These are phyloP conservation scores for Coniochaeta sp. DNA, from an alignment of 2,329 filamentous ascomycete genomes.

Conservation along the genomic window DNA sequence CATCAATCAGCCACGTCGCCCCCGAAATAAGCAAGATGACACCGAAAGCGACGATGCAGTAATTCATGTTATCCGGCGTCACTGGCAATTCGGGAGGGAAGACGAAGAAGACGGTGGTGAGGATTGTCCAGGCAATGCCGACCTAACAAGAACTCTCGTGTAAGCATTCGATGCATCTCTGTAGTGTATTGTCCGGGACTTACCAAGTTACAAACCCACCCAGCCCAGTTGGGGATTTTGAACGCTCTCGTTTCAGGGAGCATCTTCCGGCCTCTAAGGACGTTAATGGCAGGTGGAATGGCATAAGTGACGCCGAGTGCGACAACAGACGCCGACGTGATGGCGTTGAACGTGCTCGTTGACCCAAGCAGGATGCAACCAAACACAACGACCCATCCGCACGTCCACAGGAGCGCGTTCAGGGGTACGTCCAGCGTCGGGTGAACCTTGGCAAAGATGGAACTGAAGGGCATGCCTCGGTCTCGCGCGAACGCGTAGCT, in stretches of 20 bases:
- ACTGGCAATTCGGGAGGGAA: conserved; percentile 64
- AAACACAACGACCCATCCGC: conserved; percentile 56
- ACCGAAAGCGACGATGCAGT: conserved; percentile 40
- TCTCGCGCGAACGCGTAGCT: conserved; percentile 63
- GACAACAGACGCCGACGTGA: conserved; percentile 64
- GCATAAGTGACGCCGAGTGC: conserved; percentile 66
- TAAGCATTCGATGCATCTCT: conserved; percentile 33
- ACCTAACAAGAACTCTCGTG: conserved; percentile 19
- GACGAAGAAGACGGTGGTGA: conserved; percentile 71
- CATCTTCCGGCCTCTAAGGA: conserved; percentile 57
- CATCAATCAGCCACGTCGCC: conserved; percentile 39
- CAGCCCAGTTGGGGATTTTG: conserved; percentile 27
- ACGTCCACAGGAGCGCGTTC: conserved; percentile 57
- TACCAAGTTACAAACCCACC: conserved; percentile 18
- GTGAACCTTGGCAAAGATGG: conserved; percentile 55
- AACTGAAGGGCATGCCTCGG: conserved; percentile 57
- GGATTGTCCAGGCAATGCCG: conserved; percentile 56
- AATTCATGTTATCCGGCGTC: conserved; percentile 62
- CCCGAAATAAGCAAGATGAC: conserved; percentile 37
- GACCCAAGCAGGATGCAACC: conserved; percentile 66
- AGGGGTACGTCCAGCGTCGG: conserved; percentile 55
- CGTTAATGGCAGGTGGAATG: conserved; percentile 66
- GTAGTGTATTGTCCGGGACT: conserved; percentile 13
- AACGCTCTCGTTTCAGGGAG: conserved; percentile 44
- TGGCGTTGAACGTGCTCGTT: conserved; percentile 61